phyloP scores from a whole-genome alignment of 2,329 filamentous ascomycete species.

The Diplodia seriata region DNA sequence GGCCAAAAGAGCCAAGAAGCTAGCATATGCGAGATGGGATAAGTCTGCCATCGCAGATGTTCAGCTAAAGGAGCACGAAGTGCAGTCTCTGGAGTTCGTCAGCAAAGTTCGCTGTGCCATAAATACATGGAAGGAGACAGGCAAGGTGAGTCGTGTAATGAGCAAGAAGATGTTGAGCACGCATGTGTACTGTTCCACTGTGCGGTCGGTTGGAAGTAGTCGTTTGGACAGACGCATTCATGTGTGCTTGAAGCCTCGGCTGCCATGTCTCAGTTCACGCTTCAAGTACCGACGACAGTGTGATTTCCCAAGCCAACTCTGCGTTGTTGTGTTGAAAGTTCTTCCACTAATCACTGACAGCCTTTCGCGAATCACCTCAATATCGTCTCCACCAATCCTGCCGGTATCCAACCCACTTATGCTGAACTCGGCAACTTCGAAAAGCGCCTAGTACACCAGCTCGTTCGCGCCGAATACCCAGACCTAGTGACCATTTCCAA shows the following conservation, averaged over 20 bases:
- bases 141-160: slow-evolving; percentile 36
- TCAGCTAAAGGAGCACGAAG: slow-evolving; percentile 59
- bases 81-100: slow-evolving; percentile 61
- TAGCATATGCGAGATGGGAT: slow-evolving; percentile 53
- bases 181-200: background rate
- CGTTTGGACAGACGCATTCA: background rate
- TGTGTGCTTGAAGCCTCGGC: background rate
- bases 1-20: slow-evolving; percentile 56
- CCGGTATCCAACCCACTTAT: slow-evolving; percentile 34
- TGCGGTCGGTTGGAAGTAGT: background rate
- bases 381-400: slow-evolving; percentile 43
- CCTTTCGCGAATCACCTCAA: slow-evolving; percentile 35
- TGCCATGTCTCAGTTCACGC: background rate
- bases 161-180: too few relatives aligned
- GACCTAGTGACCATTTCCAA: slow-evolving; percentile 52
- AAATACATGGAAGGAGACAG: slow-evolving; percentile 53
- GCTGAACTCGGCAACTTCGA: slow-evolving; percentile 58
- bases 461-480: slow-evolving; percentile 68
- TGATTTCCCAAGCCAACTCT: background rate
- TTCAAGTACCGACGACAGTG: background rate
- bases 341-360: slow-evolving; percentile 50
- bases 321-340: background rate
- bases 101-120: slow-evolving; percentile 55
- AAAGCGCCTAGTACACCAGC: slow-evolving; percentile 69
- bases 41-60: slow-evolving; percentile 53